A percentile compares a stretch with the other conserved stretches of the same genome.
Evolutionary conservation across 2,329 filamentous ascomycete genomes (phyloP).

Genomic region (Capronia americana): DNA sequence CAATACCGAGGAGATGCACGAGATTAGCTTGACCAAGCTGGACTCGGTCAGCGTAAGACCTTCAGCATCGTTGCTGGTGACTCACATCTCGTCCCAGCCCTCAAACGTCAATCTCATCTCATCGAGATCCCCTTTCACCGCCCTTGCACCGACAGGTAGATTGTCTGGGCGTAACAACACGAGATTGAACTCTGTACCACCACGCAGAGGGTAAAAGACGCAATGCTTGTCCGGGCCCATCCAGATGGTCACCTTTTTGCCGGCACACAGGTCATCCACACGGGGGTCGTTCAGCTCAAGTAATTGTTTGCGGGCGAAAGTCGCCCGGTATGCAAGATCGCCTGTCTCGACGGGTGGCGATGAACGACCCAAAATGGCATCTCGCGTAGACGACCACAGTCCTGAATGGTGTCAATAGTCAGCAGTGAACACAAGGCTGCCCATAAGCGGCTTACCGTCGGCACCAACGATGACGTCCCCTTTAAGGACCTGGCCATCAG

Average conservation of each 20-base stretch:
- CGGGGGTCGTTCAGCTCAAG: conserved; percentile 16
- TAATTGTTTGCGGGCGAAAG: conserved; percentile 15
- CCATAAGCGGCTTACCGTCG: conserved; percentile 46
- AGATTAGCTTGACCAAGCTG: conserved; percentile 26
- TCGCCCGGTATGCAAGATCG: conserved; percentile 58
- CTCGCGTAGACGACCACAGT: conserved; percentile 53
- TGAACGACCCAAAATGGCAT: conserved; percentile 51
- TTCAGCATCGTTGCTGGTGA: background rate
- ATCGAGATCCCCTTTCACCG: conserved; percentile 57
- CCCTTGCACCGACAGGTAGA: conserved; percentile 60
- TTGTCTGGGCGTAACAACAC: conserved; percentile 71
- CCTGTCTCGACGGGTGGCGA: conserved; percentile 59
- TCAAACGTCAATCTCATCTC: conserved; percentile 62
- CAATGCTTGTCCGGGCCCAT: conserved; percentile 67
- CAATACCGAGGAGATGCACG: conserved; percentile 22
- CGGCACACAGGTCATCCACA: conserved; percentile 20
- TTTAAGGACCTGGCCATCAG: conserved; percentile 7
- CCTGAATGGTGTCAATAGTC: conserved; percentile 12
- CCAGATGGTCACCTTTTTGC: conserved; percentile 53
- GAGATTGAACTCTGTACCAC: conserved; percentile 67
- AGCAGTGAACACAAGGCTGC: background rate
- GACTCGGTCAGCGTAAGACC: background rate
- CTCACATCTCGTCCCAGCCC: conserved; percentile 59
- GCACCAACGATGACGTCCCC: conserved; percentile 56
- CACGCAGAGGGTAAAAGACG: conserved; percentile 67